These are phyloP conservation scores for Pugionium dolabratum DNA, from an alignment of 345 rosid genomes.

Conservation along the genomic window DNA sequence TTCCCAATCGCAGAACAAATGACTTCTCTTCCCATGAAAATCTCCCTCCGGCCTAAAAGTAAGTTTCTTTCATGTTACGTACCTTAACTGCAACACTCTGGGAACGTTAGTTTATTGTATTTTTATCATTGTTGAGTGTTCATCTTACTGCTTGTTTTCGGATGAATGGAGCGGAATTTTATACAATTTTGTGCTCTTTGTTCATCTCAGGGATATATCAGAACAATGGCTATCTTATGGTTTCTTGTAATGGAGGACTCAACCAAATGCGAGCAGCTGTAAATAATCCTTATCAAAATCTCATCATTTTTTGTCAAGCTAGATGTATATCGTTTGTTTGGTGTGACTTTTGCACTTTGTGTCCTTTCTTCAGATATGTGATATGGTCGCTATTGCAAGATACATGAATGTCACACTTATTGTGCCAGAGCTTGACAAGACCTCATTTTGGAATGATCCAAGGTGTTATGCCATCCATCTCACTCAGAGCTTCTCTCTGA, in stretches of 20 bases:
- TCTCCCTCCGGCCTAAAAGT: slow-evolving; percentile 79
- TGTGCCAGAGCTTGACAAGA: slow-evolving; percentile 84
- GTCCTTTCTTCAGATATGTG: slow-evolving; percentile 62
- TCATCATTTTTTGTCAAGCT: not conserved
- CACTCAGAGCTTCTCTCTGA: not conserved
- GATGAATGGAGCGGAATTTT: not conserved
- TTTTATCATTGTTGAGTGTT: not conserved
- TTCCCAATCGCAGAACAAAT: slow-evolving; percentile 44
- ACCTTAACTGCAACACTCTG: slow-evolving; percentile 5
- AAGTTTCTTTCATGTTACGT: slow-evolving; percentile 32
- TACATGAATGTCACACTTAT: slow-evolving; percentile 82
- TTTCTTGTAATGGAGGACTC: slow-evolving; percentile 93
- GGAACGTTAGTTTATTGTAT: not conserved
- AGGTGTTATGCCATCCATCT: slow-evolving; percentile 44
- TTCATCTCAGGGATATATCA: slow-evolving; percentile 71
- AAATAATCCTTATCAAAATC: slow-evolving; percentile 13
- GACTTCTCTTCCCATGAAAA: slow-evolving; percentile 49
- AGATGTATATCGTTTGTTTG: not conserved
- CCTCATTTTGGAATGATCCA: slow-evolving; percentile 91
- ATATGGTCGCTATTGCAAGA: slow-evolving; percentile 88
- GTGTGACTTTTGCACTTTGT: slow-evolving; percentile 13
- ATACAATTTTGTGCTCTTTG: slow-evolving; percentile 9
- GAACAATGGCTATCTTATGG: slow-evolving; percentile 95
- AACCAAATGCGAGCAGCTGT: slow-evolving; percentile 96
- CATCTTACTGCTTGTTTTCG: not conserved